Evolutionary conservation across 768 basidiomycete species (phyloP).

Genomic region (Lyophyllum shimeji): DNA sequence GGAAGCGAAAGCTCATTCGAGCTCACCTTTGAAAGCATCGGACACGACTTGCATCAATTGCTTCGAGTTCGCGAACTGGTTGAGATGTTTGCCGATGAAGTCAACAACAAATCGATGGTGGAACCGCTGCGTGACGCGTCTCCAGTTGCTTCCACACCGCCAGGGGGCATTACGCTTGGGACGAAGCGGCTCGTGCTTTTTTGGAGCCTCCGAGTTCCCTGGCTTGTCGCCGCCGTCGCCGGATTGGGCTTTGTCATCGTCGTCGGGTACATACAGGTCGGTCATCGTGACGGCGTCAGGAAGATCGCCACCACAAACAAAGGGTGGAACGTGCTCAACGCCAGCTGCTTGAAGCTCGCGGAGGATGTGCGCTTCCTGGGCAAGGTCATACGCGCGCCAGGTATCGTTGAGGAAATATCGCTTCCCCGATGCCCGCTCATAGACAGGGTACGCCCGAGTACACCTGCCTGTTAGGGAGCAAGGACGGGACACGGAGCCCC

Average conservation of each 20-base stretch:
- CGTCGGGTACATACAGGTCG: conserved; percentile 1
- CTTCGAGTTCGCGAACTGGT: conserved; percentile 12
- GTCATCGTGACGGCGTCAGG: conserved; percentile 15
- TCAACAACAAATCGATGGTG: conserved; percentile 22
- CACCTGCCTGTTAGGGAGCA: conserved; percentile 13
- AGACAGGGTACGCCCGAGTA: conserved; percentile 18
- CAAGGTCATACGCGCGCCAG: conserved; percentile 19
- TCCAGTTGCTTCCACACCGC: conserved; percentile 9
- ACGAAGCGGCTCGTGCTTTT: too few species aligned
- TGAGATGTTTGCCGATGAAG: conserved; percentile 16
- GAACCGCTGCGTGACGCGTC: conserved; percentile 7
- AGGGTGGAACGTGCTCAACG: conserved; percentile 24
- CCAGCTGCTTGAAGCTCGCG: conserved; percentile 2
- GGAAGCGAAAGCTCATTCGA: neutral
- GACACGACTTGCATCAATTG: neutral
- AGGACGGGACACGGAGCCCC: conserved; percentile 8
- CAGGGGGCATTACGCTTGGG: conserved; percentile 11
- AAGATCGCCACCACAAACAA: conserved; percentile 30
- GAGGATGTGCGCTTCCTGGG: conserved; percentile 21
- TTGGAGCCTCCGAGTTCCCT: too few species aligned
- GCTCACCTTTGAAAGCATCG: neutral
- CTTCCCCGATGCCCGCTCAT: conserved; percentile 9
- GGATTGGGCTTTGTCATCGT: too few species aligned
- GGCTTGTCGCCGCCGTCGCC: too few species aligned
- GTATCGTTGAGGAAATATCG: conserved; percentile 25